phyloP scores from a whole-genome alignment of 495 filamentous ascomycete genomes.

The Trichodelitschia bisporula region DNA sequence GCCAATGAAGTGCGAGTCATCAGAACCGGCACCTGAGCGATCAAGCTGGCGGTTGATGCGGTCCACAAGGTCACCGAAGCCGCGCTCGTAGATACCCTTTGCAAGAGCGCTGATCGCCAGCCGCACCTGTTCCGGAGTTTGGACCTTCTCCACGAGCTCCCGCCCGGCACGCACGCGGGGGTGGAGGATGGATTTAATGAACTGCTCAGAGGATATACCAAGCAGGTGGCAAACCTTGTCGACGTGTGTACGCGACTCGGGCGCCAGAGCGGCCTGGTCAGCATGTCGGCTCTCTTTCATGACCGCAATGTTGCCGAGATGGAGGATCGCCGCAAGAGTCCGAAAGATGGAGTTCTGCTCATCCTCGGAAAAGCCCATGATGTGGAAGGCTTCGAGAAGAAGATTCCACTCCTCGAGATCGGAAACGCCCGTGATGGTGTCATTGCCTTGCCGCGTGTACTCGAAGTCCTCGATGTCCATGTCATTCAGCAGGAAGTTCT shows the following conservation, averaged over 20 bases:
- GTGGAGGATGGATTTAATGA: conserved; percentile 71
- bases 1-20: conserved; percentile 88
- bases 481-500: conserved; percentile 47
- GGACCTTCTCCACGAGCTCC: conserved; percentile 95
- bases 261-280: conserved; percentile 67
- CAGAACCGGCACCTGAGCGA: conserved; percentile 44
- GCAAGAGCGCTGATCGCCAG: conserved; percentile 75
- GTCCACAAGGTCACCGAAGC: conserved; percentile 76
- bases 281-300: conserved; percentile 69
- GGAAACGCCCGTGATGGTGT: conserved; percentile 72
- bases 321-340: conserved; percentile 74
- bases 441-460: conserved; percentile 78
- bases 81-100: conserved; percentile 92
- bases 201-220: conserved; percentile 61
- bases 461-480: conserved; percentile 64
- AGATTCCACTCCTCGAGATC: conserved; percentile 77
- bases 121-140: conserved; percentile 88
- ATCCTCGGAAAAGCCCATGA: conserved; percentile 81
- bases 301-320: conserved; percentile 78
- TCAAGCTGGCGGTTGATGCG: conserved; percentile 86
- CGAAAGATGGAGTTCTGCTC: conserved; percentile 66
- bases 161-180: conserved; percentile 84
- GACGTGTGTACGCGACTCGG: conserved; percentile 43
- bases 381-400: conserved; percentile 72
- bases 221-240: conserved; percentile 61